A percentile compares a stretch with the other conserved stretches of the same genome.
phyloP scores from a whole-genome alignment of 164 flowering plant genomes.

The Sextonia rubra region DNA sequence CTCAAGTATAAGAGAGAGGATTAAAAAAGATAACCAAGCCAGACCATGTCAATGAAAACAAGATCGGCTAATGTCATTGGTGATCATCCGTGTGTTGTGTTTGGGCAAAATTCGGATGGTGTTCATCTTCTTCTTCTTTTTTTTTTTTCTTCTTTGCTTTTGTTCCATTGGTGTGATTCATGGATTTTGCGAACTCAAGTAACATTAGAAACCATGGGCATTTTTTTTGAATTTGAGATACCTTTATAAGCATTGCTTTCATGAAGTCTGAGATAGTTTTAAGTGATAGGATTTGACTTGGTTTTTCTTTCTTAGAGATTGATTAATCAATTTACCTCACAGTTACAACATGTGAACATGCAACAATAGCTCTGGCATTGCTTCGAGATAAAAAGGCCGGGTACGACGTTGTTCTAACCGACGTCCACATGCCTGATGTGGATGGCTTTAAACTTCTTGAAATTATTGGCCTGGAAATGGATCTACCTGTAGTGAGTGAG shows the following conservation, averaged over 20 bases:
- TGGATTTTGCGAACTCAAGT: background rate
- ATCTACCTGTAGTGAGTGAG: conserved; percentile 87
- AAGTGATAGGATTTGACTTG: background rate
- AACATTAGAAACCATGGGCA: background rate
- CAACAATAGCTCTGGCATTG: conserved; percentile 60
- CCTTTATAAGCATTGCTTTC: background rate
- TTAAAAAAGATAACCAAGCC: too few species aligned
- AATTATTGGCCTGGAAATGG: conserved; percentile 89
- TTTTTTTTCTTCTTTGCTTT: background rate
- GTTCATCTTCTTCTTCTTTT: too few species aligned
- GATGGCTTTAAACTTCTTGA: conserved; percentile 93
- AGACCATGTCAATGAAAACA: too few species aligned
- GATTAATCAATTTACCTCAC: conserved; percentile 16
- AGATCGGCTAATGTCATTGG: too few species aligned
- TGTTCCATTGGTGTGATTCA: background rate
- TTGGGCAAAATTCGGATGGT: too few species aligned
- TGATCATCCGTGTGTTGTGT: too few species aligned
- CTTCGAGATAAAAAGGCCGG: conserved; percentile 82
- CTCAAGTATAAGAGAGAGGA: too few species aligned
- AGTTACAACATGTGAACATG: conserved; percentile 82
- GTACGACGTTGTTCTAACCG: conserved; percentile 87
- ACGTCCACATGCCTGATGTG: conserved; percentile 99
- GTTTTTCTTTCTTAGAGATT: background rate
- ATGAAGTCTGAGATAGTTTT: background rate
- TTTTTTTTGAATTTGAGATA: background rate